Percentiles rank a stretch among this genome's conserved stretches.
phyloP scores from a whole-genome alignment of 352 stramenopile species.

The Phytophthora melonis region DNA sequence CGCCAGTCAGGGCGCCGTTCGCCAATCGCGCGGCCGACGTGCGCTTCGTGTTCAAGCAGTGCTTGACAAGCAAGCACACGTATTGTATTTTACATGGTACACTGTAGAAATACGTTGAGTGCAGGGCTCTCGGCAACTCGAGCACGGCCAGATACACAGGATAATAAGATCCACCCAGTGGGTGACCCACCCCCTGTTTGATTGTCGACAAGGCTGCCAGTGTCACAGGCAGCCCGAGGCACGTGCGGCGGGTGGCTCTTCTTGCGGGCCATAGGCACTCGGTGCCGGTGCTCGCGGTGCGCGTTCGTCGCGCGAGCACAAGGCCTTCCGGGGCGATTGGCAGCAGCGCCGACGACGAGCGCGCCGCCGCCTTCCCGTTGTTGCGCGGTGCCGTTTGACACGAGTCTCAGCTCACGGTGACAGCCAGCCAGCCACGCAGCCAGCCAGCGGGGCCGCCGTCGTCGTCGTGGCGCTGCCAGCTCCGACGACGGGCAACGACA shows the following conservation, averaged over 20 bases:
- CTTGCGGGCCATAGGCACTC: neutral
- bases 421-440: too few species aligned
- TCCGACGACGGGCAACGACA: too few species aligned
- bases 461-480: too few species aligned
- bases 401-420: too few species aligned
- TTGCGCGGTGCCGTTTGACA: neutral
- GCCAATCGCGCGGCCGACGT: neutral
- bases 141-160: neutral
- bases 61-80: too few species aligned
- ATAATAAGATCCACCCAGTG: neutral
- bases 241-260: neutral
- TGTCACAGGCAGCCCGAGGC: neutral
- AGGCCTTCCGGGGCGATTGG: neutral
- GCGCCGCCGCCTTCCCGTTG: neutral
- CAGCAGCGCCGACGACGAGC: neutral
- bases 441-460: too few species aligned
- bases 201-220: neutral
- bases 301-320: conserved; percentile 2
- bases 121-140: neutral
- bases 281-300: neutral
- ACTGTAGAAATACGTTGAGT: neutral
- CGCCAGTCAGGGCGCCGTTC: neutral
- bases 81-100: neutral
- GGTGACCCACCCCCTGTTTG: neutral
- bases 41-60: neutral